phyloP scores from a whole-genome alignment of 768 basidiomycete genomes.

The Rossbeevera mucosa region DNA sequence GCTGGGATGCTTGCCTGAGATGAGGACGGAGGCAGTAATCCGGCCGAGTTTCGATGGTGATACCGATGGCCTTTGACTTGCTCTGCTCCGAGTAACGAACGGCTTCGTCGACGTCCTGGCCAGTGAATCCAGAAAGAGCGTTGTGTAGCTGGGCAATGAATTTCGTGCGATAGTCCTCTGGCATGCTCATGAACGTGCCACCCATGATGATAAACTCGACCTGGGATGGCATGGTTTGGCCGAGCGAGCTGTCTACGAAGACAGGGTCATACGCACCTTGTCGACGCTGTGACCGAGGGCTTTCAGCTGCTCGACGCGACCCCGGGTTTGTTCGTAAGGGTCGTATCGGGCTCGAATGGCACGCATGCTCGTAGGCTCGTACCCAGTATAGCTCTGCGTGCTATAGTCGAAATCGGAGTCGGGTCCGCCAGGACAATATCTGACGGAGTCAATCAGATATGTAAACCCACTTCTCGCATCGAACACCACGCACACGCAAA shows the following conservation, averaged over 20 bases:
- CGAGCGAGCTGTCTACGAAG: neutral
- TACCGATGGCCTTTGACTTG: constrained; percentile 97
- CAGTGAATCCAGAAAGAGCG: constrained; percentile 92
- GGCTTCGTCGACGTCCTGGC: constrained; percentile 91
- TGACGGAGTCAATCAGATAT: constrained; percentile 27
- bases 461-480: neutral
- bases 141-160: constrained; percentile 97
- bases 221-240: constrained; percentile 32
- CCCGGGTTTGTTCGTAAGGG: constrained; percentile 95
- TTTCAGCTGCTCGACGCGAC: constrained; percentile 92
- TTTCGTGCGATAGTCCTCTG: constrained; percentile 89
- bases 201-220: constrained; percentile 96
- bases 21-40: constrained; percentile 98
- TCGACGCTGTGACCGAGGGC: constrained; percentile 96
- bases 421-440: constrained; percentile 97
- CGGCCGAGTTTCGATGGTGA: constrained; percentile 97
- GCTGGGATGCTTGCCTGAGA: constrained; percentile 55
- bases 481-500: constrained; percentile 75
- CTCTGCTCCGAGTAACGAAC: constrained; percentile 96
- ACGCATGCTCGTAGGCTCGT: constrained; percentile 98
- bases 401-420: constrained; percentile 99
- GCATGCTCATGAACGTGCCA: constrained; percentile 99
- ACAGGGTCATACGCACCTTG: constrained; percentile 57
- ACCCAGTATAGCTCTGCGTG: constrained; percentile 93
- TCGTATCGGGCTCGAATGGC: constrained; percentile 96